Evolutionary conservation across 768 basidiomycete genomes (phyloP).

Genomic region (Serendipita sp.): DNA sequence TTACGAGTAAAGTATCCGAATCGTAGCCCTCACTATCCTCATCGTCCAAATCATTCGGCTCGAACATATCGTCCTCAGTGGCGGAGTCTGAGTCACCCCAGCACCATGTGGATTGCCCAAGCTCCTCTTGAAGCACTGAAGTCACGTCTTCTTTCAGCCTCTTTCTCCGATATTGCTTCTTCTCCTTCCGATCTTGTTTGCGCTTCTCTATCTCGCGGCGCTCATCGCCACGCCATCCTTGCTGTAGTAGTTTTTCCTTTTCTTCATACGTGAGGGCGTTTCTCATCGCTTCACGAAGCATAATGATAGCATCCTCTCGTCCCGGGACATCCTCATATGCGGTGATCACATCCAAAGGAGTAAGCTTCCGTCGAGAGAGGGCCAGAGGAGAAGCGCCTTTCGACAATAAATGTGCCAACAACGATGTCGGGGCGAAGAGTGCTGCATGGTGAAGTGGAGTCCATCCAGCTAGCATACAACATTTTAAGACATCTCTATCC

Average conservation of each 20-base stretch:
- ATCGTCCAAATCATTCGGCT: constrained; percentile 26
- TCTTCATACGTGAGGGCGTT: constrained; percentile 20
- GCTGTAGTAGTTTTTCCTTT: constrained; percentile 9
- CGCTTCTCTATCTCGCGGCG: constrained; percentile 54
- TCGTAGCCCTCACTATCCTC: constrained; percentile 6
- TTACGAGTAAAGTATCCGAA: background rate
- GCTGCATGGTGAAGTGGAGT: constrained; percentile 87
- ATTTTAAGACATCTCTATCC: background rate
- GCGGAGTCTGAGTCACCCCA: constrained; percentile 31
- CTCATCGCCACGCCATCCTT: constrained; percentile 57
- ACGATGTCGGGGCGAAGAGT: constrained; percentile 70
- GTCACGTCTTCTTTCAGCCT: constrained; percentile 47
- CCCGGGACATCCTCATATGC: constrained; percentile 68
- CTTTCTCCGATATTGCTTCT: constrained; percentile 33
- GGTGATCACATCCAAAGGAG: constrained; percentile 77
- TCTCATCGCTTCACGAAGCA: constrained; percentile 81
- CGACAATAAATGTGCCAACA: constrained; percentile 83
- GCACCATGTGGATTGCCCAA: constrained; percentile 28
- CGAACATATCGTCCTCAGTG: constrained; percentile 17
- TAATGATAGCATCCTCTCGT: constrained; percentile 67
- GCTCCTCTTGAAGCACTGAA: constrained; percentile 36
- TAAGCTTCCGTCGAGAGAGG: constrained; percentile 60
- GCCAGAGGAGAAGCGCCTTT: constrained; percentile 76
- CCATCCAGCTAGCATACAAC: constrained; percentile 58
- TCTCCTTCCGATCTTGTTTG: constrained; percentile 36